Evolutionary conservation across 2,329 filamentous ascomycete species (phyloP).

Genomic region (Trichoderma sp.): DNA sequence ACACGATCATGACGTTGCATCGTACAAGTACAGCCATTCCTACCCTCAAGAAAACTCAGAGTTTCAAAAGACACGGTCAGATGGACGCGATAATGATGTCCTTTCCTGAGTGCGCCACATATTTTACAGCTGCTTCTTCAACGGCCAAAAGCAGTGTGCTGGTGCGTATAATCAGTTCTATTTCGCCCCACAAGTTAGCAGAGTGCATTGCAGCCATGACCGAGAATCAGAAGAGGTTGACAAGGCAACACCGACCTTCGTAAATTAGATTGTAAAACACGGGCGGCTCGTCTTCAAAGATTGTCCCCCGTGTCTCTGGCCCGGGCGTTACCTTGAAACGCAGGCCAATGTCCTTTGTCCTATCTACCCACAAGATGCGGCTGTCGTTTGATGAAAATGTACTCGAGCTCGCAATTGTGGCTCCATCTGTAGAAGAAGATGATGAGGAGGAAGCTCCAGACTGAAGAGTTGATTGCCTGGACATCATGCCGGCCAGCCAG

Average conservation of each 20-base stretch:
- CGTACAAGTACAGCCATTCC: background rate
- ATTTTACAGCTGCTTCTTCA: constrained; percentile 62
- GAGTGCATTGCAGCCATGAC: background rate
- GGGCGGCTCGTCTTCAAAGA: constrained; percentile 65
- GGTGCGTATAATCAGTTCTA: constrained; percentile 67
- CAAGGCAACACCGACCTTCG: constrained; percentile 54
- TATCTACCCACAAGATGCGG: constrained; percentile 66
- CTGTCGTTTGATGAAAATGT: constrained; percentile 17
- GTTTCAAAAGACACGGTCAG: background rate
- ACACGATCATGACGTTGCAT: background rate
- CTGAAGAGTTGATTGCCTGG: background rate
- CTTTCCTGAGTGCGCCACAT: constrained; percentile 60
- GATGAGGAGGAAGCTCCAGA: background rate
- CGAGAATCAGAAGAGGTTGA: background rate
- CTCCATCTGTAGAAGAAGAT: background rate
- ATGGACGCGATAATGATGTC: constrained; percentile 62
- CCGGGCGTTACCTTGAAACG: constrained; percentile 56
- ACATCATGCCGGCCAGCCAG: constrained; percentile 58
- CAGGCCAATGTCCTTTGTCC: constrained; percentile 62
- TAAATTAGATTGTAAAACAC: constrained; percentile 70
- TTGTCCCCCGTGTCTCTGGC: constrained; percentile 44
- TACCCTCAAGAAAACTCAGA: background rate
- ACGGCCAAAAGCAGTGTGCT: constrained; percentile 62
- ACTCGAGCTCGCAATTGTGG: background rate
- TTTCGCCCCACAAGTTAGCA: background rate